Evolutionary conservation across 371 early-diverging fungal genomes (phyloP).

Genomic region (Apophysomyces trapeziformis): DNA sequence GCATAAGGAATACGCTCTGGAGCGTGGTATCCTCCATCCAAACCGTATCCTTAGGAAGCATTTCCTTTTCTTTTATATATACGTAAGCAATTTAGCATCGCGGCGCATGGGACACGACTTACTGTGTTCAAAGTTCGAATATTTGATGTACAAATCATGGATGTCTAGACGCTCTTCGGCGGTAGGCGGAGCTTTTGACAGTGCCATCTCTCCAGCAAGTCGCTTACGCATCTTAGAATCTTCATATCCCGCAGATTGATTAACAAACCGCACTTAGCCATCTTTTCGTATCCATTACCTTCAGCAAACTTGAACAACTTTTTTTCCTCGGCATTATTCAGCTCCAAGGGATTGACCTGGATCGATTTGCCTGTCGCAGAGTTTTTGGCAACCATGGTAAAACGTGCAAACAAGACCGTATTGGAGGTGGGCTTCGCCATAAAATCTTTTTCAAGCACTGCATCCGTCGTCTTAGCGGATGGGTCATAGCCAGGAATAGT

Average conservation of each 20-base stretch:
- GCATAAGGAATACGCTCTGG: slow-evolving; percentile 74
- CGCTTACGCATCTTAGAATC: slow-evolving; percentile 75
- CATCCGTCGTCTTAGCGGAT: slow-evolving; percentile 20
- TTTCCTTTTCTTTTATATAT: slow-evolving; percentile 26
- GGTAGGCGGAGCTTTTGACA: slow-evolving; percentile 79
- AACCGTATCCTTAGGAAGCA: slow-evolving; percentile 50
- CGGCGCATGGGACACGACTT: background rate
- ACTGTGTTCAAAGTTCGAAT: slow-evolving; percentile 43
- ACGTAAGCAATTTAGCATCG: background rate
- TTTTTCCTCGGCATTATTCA: slow-evolving; percentile 77
- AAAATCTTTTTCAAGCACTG: slow-evolving; percentile 14
- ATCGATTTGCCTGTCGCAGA: slow-evolving; percentile 72
- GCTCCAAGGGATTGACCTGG: slow-evolving; percentile 73
- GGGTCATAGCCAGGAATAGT: slow-evolving; percentile 31
- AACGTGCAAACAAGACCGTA: slow-evolving; percentile 76
- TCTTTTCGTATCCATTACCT: slow-evolving; percentile 23
- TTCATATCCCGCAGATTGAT: background rate
- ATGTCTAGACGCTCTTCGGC: slow-evolving; percentile 81
- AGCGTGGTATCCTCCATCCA: slow-evolving; percentile 86
- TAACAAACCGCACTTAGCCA: background rate
- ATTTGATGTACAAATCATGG: slow-evolving; percentile 81
- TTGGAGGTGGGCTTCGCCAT: slow-evolving; percentile 38
- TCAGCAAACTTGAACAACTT: slow-evolving; percentile 76
- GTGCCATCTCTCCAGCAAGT: slow-evolving; percentile 52
- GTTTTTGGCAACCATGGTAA: slow-evolving; percentile 93